These are phyloP conservation scores for Chaetoceros muelleri DNA, from an alignment of 108 stramenopile genomes.

Conservation along the genomic window DNA sequence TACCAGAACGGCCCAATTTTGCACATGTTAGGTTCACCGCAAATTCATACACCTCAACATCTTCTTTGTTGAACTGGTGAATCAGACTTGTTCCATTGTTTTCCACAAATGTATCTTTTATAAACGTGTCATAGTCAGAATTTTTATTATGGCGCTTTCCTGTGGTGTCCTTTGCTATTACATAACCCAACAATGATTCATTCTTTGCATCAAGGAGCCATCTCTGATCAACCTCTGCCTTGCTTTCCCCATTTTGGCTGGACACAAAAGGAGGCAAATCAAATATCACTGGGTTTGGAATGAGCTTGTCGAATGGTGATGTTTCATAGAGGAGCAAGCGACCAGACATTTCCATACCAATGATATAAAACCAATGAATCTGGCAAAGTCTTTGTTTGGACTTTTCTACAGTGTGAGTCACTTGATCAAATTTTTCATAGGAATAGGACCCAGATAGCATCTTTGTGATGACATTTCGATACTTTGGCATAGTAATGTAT, in stretches of 20 bases:
- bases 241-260: neutral
- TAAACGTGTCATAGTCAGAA: constrained; percentile 4
- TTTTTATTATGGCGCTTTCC: too few relatives aligned
- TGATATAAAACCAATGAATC: constrained; percentile 16
- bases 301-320: neutral
- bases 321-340: constrained; percentile 6
- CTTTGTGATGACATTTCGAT: constrained; percentile 16
- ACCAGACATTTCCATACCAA: too few relatives aligned
- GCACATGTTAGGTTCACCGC: constrained; percentile 4
- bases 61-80: neutral
- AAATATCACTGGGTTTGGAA: constrained; percentile 9
- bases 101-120: neutral
- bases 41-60: constrained; percentile 6
- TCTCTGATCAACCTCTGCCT: neutral
- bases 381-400: constrained; percentile 13
- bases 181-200: too few relatives aligned
- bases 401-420: constrained; percentile 10
- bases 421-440: constrained; percentile 1
- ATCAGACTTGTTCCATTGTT: constrained; percentile 5
- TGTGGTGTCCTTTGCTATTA: too few relatives aligned
- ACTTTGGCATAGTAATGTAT: constrained; percentile 9
- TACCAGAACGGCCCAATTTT: too few relatives aligned
- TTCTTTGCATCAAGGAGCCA: too few relatives aligned
- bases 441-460: constrained; percentile 11
- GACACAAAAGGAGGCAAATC: constrained; percentile 1